Evolutionary conservation across 805 yeast species (phyloP).

Genomic region (Starmerella scarabaei): DNA sequence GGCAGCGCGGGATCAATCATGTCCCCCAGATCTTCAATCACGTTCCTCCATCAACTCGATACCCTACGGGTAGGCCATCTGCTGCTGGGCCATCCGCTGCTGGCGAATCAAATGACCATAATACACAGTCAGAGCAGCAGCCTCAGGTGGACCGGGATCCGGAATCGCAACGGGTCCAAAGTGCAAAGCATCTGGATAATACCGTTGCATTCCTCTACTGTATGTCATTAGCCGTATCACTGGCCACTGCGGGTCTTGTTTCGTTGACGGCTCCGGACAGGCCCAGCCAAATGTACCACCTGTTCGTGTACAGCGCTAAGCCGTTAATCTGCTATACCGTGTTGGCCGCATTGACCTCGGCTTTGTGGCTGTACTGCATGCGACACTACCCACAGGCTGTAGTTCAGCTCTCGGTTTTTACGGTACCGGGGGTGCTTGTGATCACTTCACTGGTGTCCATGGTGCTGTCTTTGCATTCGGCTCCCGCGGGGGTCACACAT

Average conservation of each 20-base stretch:
- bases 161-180: background rate
- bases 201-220: conserved; percentile 14
- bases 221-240: conserved; percentile 13
- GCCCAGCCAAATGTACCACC: conserved; percentile 13
- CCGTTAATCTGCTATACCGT: conserved; percentile 13
- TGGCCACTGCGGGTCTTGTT: conserved; percentile 19
- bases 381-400: conserved; percentile 17
- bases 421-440: conserved; percentile 16
- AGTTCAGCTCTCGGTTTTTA: conserved; percentile 15
- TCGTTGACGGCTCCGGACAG: conserved; percentile 11
- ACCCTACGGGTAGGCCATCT: background rate
- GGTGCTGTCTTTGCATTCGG: conserved; percentile 14
- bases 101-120: no score
- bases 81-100: background rate
- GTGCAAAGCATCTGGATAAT: conserved; percentile 11
- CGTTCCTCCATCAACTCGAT: background rate
- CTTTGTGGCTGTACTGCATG: conserved; percentile 18
- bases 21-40: background rate
- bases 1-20: background rate
- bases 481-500: conserved; percentile 11
- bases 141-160: conserved; percentile 1
- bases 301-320: conserved; percentile 14
- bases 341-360: conserved; percentile 10
- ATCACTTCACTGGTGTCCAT: conserved; percentile 10
- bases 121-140: no score